Base-by-base conservation (phyloP, 352 stramenopile species). In the Blastocystis sp. region DNA sequence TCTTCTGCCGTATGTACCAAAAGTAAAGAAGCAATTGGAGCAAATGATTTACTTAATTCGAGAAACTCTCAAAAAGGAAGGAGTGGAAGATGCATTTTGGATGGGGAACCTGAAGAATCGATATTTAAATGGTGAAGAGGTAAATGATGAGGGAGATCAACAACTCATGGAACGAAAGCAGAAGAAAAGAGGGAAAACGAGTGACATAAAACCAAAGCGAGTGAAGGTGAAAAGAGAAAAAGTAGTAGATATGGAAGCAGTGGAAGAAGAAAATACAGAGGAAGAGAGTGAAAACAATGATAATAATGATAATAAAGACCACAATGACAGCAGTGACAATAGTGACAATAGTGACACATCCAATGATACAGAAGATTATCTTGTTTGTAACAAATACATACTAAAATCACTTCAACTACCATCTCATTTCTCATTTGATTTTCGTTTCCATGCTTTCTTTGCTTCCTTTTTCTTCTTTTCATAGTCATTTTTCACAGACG, bases 101-200 rank as follows among this genome's bases (percentile, higher is more conserved):
- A 37, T 84, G 50, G 73, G 73, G 4, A 84, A 84, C 53, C 39
- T 84, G 73, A 84, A 84, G 73, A 84, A 84, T 41, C 73, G 73
- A 2, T 64, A 64, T 43, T 20, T 84, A 26, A 45, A 84, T 64
- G 73, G 73, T 26, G 8, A 84, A 23, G 73, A 84, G 23, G 55
- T 84, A 18, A n/a, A n/a, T 29, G 73, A 84, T 37, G 73, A 84
- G 43, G 5, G 73, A 68, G 50, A 64, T 45, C 23, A 45, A 20
- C 26, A 43, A 43, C 6, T 73, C 50, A n/a, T 13, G 20, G 50
- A 59, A 59, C 13, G 20, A n/a, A 59, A 59, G 20, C 50, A 1
- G 50, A n/a, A n/a, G 50, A 59, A 59, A 59, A 13, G 50, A 59
- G 20, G 50, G 50, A n/a, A 59, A 59, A n/a, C 13, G 50, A 59